phyloP scores from a whole-genome alignment of 371 early-diverging fungal species.

The Actinomortierella wolfii region DNA sequence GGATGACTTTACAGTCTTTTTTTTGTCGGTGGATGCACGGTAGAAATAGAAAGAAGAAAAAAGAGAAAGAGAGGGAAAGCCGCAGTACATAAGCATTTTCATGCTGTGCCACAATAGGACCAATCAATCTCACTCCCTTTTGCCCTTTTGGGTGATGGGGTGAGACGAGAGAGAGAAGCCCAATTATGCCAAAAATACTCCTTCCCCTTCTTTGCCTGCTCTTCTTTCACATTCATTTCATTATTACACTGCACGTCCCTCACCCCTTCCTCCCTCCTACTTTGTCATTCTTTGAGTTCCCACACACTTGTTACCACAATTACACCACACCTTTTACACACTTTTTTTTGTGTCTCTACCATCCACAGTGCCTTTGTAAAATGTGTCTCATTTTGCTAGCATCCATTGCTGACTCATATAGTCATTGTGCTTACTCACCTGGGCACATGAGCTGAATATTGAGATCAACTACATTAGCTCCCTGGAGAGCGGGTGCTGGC shows the following conservation, averaged over 20 bases:
- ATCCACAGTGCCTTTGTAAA: not conserved
- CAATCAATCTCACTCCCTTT: not conserved
- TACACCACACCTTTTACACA: not conserved
- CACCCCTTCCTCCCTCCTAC: too few species aligned
- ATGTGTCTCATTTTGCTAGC: not conserved
- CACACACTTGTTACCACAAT: too few species aligned
- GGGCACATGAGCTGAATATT: conserved; percentile 44
- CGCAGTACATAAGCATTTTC: not conserved
- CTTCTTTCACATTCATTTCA: not conserved
- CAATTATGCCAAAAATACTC: not conserved
- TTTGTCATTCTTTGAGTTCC: too few species aligned
- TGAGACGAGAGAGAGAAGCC: not conserved
- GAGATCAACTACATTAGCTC: conserved; percentile 25
- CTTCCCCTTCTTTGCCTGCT: not conserved
- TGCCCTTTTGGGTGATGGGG: not conserved
- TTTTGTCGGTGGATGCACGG: not conserved
- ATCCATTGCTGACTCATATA: too few species aligned
- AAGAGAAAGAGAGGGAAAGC: not conserved
- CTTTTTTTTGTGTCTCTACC: not conserved
- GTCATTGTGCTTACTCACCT: conserved; percentile 41
- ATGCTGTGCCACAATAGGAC: too few species aligned
- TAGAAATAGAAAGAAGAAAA: not conserved
- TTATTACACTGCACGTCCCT: too few species aligned
- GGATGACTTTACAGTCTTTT: conserved; percentile 77
- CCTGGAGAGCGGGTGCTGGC: too few species aligned